Base-by-base conservation (phyloP, 169 alveolate species). In the Plasmodium inui region DNA sequence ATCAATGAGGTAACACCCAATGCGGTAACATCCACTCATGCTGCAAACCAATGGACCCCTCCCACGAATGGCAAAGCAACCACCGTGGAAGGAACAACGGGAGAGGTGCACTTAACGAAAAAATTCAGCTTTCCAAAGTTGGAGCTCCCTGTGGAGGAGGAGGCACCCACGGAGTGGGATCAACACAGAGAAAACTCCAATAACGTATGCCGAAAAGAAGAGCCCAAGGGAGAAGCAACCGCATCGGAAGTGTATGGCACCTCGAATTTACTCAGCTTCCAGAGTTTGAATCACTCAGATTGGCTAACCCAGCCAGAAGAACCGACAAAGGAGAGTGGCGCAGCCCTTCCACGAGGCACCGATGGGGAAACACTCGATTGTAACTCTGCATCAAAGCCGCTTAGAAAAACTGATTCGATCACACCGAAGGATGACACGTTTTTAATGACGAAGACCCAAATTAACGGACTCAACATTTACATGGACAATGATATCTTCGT, bases 401-500 rank as follows among this genome's bases (percentile, higher is more conserved):
- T 5, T 0, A 9, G 37, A 17, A 67, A 67, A 67, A 9, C 2
- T 34, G 30, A 34, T 32, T 32, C 80, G 19, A 53, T 22, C n/a
- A 32, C 37, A 67, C 37, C 86, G 22, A 19, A 30, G 17, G 70
- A 71, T 67, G 92, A 71, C 44, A 3, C 50, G 3, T 37, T 3
- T 39, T 9, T 4, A 28, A 76, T 86, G 44, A 50, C 55, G 26
- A 86, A 28, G 14, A 30, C 93, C 9, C 30, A 86, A 74, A 86
- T 86, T 32, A 86, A 86, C 53, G 93, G 93, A 44, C 67, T 86
- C 32, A 73, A 73, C n/a, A 26, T 86, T 26, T 86, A 86, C 41
- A 86, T 86, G 93, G 93, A 86, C 26, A 86, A 50, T 32, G 93
- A 74, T 70, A 50, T 86, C n/a, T 74, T 74, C 32, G 19, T 74